A percentile compares a stretch with the other conserved stretches of the same genome.
phyloP scores from a whole-genome alignment of 2,329 filamentous ascomycete genomes.

The Sporothrix luriei region DNA sequence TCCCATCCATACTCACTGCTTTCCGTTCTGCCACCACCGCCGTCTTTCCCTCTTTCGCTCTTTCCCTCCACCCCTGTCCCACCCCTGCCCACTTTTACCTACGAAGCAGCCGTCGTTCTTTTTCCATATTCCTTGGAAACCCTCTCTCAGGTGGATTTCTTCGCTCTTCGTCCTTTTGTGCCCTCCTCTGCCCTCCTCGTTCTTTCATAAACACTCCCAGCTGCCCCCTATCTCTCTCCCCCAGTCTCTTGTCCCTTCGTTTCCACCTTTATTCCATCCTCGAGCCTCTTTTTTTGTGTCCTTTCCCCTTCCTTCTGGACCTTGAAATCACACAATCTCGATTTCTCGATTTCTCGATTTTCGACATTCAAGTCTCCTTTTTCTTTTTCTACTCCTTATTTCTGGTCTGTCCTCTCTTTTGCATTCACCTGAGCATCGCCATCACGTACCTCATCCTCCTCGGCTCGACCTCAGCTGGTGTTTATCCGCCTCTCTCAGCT shows the following conservation, averaged over 20 bases:
- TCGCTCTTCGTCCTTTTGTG: constrained; percentile 16
- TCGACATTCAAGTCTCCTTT: constrained; percentile 7
- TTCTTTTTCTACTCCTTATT: background rate
- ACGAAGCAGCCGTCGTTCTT: constrained; percentile 10
- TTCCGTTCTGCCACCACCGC: background rate
- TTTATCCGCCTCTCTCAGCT: background rate
- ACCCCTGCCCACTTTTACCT: constrained; percentile 27
- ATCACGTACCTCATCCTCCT: constrained; percentile 1
- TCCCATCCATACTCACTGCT: constrained; percentile 9
- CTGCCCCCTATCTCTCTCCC: constrained; percentile 6
- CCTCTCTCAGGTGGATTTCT: constrained; percentile 14
- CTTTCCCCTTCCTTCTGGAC: background rate
- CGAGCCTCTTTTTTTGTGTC: constrained; percentile 2
- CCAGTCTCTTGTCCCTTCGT: constrained; percentile 5
- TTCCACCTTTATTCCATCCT: background rate
- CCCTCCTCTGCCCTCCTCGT: constrained; percentile 3
- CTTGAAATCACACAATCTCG: background rate
- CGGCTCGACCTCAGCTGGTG: constrained; percentile 11
- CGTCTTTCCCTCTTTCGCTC: background rate
- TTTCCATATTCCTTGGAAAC: constrained; percentile 27
- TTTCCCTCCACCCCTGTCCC: constrained; percentile 19
- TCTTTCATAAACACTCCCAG: constrained; percentile 29
- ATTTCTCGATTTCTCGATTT: constrained; percentile 2
- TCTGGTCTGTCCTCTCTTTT: background rate
- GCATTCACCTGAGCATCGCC: background rate